A percentile compares a stretch with the other conserved stretches of the same genome.
Conservation (phyloP, 1,284 basidiomycete genomes). For the Heterobasidion parviporum region DNA sequence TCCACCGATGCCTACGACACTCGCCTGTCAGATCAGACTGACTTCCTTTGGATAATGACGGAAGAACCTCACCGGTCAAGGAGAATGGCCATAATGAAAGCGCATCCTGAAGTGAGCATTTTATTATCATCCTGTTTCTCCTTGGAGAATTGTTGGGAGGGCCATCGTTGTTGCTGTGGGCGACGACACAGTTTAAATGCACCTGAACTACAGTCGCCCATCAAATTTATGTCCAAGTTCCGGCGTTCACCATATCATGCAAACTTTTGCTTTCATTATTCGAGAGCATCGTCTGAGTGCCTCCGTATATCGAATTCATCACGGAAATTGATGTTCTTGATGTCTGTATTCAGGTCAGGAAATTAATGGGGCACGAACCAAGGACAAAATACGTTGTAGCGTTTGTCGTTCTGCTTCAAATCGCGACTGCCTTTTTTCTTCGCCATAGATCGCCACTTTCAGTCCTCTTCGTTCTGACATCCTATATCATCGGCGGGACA, state of each 20-base stretch:
- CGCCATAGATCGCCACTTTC: constrained; percentile 64
- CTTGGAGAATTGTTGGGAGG: not conserved
- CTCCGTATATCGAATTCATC: not conserved
- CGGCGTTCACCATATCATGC: no score
- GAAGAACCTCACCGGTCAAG: constrained; percentile 94
- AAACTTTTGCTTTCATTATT: no score
- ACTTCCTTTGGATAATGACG: constrained; percentile 94
- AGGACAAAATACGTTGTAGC: constrained; percentile 85
- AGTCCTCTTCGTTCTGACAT: constrained; percentile 64
- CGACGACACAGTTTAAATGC: no score
- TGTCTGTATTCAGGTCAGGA: constrained; percentile 56
- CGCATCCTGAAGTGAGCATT: constrained; percentile 78
- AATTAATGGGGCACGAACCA: constrained; percentile 92
- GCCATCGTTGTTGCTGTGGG: no score
- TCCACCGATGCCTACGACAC: constrained; percentile 29
- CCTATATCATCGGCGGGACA: constrained; percentile 89
- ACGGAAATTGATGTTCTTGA: not conserved
- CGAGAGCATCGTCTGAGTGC: not conserved
- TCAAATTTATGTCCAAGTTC: no score
- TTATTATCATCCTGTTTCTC: not conserved
- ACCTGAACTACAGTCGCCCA: no score
- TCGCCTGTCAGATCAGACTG: constrained; percentile 62
- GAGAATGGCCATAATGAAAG: constrained; percentile 85
- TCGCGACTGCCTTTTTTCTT: constrained; percentile 58
- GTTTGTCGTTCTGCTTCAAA: constrained; percentile 72